Evolutionary conservation across 176 grass and related monocot species (phyloP).

Genomic region (Lolium perenne): DNA sequence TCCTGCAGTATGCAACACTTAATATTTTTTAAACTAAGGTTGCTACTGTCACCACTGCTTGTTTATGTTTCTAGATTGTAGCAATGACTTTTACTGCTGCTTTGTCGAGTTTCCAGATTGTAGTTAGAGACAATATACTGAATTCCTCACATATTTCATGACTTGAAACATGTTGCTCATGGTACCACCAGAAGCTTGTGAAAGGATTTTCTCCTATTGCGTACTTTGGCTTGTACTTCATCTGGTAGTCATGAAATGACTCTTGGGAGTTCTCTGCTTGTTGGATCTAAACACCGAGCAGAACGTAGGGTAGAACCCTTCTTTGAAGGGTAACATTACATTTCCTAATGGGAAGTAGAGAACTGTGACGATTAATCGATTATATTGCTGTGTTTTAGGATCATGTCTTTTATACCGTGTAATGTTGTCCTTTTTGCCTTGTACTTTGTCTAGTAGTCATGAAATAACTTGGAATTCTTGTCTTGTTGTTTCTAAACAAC

Average conservation of each 20-base stretch:
- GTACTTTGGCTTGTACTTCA: constrained; percentile 11
- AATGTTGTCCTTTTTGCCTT: constrained; percentile 23
- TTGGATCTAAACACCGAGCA: constrained; percentile 30
- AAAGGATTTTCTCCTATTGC: neutral
- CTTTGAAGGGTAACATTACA: constrained; percentile 13
- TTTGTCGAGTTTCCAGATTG: constrained; percentile 27
- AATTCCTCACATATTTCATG: constrained; percentile 9
- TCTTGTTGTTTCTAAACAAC: constrained; percentile 20
- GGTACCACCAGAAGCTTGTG: constrained; percentile 23
- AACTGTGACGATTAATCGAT: neutral
- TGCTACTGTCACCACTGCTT: neutral
- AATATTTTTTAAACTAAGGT: neutral
- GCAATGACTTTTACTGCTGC: constrained; percentile 15
- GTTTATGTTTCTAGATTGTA: constrained; percentile 40
- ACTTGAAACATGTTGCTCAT: constrained; percentile 26
- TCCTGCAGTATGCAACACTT: neutral
- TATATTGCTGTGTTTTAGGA: constrained; percentile 27
- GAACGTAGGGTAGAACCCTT: neutral
- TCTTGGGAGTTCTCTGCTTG: constrained; percentile 29
- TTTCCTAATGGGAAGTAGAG: constrained; percentile 4
- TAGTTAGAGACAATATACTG: constrained; percentile 15
- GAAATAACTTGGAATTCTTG: constrained; percentile 19
- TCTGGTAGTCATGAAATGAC: constrained; percentile 14
- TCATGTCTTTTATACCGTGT: neutral
- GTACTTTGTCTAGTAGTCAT: constrained; percentile 28